Conservation (phyloP, 805 yeast genomes). For the Metschnikowia picachoensis region DNA sequence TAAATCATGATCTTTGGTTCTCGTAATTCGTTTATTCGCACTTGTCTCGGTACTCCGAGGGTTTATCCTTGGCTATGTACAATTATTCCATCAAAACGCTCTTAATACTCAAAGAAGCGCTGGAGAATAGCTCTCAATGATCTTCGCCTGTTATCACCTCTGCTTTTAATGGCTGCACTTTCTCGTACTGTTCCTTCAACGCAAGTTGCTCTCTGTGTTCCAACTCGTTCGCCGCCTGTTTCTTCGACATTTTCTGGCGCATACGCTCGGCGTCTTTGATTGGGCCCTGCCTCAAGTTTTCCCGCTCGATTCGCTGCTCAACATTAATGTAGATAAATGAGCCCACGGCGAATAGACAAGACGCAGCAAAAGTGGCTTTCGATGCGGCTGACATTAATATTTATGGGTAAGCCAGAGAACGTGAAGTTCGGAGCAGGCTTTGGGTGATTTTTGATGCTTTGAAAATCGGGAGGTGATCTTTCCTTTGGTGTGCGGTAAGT, state of each 20-base stretch:
- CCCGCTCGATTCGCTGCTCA: conserved; percentile 66
- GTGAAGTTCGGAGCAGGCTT: background rate
- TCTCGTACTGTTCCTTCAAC: conserved; percentile 53
- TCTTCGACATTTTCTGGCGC: conserved; percentile 38
- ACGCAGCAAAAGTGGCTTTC: conserved; percentile 63
- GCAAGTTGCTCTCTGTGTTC: conserved; percentile 67
- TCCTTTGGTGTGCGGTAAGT: background rate
- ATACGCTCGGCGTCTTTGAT: conserved; percentile 73
- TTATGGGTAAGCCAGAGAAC: background rate
- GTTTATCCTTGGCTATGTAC: no score
- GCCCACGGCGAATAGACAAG: conserved; percentile 51
- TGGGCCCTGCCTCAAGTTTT: conserved; percentile 76
- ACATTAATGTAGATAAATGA: conserved; percentile 68
- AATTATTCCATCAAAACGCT: no score
- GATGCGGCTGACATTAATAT: conserved; percentile 67
- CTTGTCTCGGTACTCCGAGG: no score
- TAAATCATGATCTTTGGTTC: no score
- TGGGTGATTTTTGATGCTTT: background rate
- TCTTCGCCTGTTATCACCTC: conserved; percentile 36
- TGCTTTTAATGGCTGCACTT: conserved; percentile 53
- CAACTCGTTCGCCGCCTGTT: conserved; percentile 48
- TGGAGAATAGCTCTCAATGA: background rate
- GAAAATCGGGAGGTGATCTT: no score
- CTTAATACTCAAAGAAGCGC: no score
- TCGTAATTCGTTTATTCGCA: no score